These are phyloP conservation scores for Saksenaea vasiformis DNA, from an alignment of 371 early-diverging fungal species.

Conservation along the genomic window DNA sequence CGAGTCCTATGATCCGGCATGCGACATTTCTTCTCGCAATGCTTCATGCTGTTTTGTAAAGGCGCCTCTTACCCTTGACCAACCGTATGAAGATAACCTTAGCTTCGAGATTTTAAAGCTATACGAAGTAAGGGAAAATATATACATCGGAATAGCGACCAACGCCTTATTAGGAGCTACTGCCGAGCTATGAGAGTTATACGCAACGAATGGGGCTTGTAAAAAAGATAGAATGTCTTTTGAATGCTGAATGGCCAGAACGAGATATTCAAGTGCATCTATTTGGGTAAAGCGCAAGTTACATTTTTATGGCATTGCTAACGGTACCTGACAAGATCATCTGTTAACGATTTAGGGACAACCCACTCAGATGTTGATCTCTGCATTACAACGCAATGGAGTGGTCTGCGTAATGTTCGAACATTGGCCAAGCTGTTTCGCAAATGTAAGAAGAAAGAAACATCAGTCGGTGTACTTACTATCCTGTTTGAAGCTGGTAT, in stretches of 20 bases:
- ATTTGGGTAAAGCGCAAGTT: slow-evolving; percentile 51
- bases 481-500: slow-evolving; percentile 49
- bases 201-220: slow-evolving; percentile 55
- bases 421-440: slow-evolving; percentile 41
- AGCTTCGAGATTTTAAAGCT: slow-evolving; percentile 25
- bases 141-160: neutral
- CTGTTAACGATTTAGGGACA: slow-evolving; percentile 57
- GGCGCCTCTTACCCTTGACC: neutral
- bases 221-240: slow-evolving; percentile 52
- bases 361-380: slow-evolving; percentile 64
- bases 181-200: slow-evolving; percentile 62
- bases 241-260: slow-evolving; percentile 61
- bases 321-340: slow-evolving; percentile 43
- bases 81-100: slow-evolving; percentile 12
- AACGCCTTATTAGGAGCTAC: slow-evolving; percentile 32
- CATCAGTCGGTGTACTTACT: neutral
- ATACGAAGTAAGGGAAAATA: slow-evolving; percentile 27
- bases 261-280: slow-evolving; percentile 61
- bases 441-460: slow-evolving; percentile 26
- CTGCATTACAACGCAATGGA: slow-evolving; percentile 59
- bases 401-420: slow-evolving; percentile 48
- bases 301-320: neutral
- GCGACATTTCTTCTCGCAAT: neutral
- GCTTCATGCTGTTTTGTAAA: neutral
- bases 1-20: neutral